Evolutionary conservation across 495 filamentous ascomycete species (phyloP), one percentile per base, ranked within the genome.

Genomic region (Stereocaulon alpinum): DNA sequence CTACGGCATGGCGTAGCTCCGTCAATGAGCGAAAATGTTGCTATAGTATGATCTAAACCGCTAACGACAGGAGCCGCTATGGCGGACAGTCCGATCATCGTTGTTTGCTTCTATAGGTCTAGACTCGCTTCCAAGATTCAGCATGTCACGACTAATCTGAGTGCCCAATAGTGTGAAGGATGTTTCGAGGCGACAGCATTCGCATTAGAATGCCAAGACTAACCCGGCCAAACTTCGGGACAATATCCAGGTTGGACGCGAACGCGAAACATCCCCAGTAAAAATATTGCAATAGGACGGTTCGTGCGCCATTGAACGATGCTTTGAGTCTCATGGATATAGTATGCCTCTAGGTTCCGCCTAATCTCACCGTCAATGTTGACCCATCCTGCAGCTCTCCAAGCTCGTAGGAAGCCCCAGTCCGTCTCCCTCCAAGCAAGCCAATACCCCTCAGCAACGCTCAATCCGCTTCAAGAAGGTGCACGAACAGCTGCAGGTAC

Each of bases 391-490:
- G 41, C 65, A 94, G 88, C 94, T 88, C 86, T 89, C 88, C 73
- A 85, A 91, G 73, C 80, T 96, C 66, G 83, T 95, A 73, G 90
- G 89, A 69, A 88, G 89, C 68, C 86, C 83, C 63, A 82, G 82
- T 66, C 79, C 82, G 54, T 79, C 80, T 71, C 69, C 59, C 65
- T 81, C 70, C 56, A 81, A 79, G 72, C 80, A 81, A 70, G 77
- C 82, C 40, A 84, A 84, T 65, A 86, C 89, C 67, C 89, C 92
- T 40, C 85, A 89, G 60, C 84, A 92, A 69, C 88, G 94, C 64
- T 82, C 95, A 68, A 83, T 86, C 64, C 86, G 87, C 58, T 98
- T 96, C 74, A 93, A 92, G 74, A 84, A 87, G 68, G 81, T 86
- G 64, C 95, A 92, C 73, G 84, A 87, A 68, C 82, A 89, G 68